These are phyloP conservation scores for Escovopsis sp. DNA, from an alignment of 2,329 filamentous ascomycete genomes.

Conservation along the genomic window DNA sequence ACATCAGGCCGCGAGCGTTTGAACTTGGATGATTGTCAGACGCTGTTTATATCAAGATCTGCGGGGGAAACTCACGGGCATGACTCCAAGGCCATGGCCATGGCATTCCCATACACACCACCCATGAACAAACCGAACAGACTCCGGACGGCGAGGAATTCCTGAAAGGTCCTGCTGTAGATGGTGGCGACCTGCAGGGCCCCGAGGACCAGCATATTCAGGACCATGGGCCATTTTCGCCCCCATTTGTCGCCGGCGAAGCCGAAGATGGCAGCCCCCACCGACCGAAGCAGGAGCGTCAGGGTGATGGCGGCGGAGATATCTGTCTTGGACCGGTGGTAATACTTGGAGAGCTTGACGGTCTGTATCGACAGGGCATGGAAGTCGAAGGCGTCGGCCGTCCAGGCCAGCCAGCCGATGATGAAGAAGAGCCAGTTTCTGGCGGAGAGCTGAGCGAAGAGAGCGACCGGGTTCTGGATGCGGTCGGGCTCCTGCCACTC, in stretches of 20 bases:
- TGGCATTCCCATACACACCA: conserved; percentile 64
- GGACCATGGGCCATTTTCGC: conserved; percentile 70
- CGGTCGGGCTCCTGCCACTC: conserved; percentile 55
- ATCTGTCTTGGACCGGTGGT: conserved; percentile 39
- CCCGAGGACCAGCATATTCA: conserved; percentile 61
- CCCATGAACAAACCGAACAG: conserved; percentile 71
- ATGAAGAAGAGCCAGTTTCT: conserved; percentile 63
- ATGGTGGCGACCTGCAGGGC: conserved; percentile 60
- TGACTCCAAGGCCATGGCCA: conserved; percentile 63
- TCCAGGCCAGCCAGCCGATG: conserved; percentile 63
- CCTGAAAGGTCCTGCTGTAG: conserved; percentile 53
- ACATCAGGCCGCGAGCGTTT: conserved; percentile 64
- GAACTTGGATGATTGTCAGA: conserved; percentile 20
- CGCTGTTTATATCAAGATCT: background rate
- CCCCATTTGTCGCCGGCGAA: conserved; percentile 66
- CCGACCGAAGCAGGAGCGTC: conserved; percentile 56
- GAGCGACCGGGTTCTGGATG: conserved; percentile 53
- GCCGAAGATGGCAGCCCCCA: conserved; percentile 64
- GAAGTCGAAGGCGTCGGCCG: conserved; percentile 72
- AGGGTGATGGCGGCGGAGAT: conserved; percentile 64
- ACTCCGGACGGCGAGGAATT: conserved; percentile 60
- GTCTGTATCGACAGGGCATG: conserved; percentile 69
- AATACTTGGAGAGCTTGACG: conserved; percentile 45
- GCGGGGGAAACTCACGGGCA: conserved; percentile 36
- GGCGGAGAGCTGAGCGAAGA: conserved; percentile 46